Base-by-base conservation (phyloP, 257 asterid species). In the Solanum medicagineum region DNA sequence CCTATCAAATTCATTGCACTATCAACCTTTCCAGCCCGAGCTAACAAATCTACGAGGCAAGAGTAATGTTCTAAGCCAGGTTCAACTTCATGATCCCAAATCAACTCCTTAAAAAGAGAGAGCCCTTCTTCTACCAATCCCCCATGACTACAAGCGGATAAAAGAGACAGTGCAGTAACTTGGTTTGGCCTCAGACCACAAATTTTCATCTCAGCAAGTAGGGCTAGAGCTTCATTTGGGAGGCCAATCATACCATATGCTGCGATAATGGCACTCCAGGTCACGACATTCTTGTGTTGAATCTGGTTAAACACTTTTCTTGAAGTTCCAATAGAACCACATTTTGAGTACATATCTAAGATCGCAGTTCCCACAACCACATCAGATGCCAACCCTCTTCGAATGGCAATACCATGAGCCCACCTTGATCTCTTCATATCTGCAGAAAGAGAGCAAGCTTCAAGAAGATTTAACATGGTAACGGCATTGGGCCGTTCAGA, bases 81-180 rank as follows among this genome's bases (percentile, higher is more conserved):
- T 85, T 91, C 94, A 80, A 57, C 85, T 14, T 85, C 90, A 53
- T 89, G 79, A 83, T 90, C 91, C 13, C 84, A 86, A 51, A 87
- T 79, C 86, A 92, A 85, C 32, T 90, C 91, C 81, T 90, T 87
- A 87, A 96, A 92, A 54, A 95, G 49, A 44, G 90, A 87, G 57
- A 95, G 81, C 29, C 98, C 99, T 87, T 94, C 97, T 45, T 91
- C 90, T 40, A 96, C 92, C 89, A 96, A 88, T 62, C 99, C 99
- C 26, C 98, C 98, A 85, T 94, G 99, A 91, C 97, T 91, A 86
- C 98, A 96, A 53, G 98, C 98, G 53, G 97, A 94, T 83, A 95
- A 84, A 70, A 92, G 90, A 0, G 97, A 91, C 40, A 96, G 94
- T 63, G 82, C 85, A 66, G 97, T 96, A 24, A 95, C 92, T 68